Evolutionary conservation across 768 basidiomycete genomes (phyloP).

Genomic region (Epithele typhae): DNA sequence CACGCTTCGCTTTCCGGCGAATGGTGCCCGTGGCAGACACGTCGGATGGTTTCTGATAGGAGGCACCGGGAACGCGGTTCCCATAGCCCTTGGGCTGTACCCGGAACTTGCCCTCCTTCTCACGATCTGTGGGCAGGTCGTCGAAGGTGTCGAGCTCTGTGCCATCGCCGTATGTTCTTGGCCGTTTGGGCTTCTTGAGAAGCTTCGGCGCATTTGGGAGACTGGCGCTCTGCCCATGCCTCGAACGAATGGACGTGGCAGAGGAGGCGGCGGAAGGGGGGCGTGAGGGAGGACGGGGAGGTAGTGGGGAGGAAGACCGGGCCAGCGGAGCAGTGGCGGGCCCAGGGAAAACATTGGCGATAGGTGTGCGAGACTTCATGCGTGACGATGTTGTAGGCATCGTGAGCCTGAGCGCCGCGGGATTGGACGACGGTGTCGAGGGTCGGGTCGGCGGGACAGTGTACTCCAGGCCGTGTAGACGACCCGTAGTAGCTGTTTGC

Average conservation of each 20-base stretch:
- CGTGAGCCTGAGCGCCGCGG: constrained; percentile 74
- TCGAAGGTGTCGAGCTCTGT: constrained; percentile 88
- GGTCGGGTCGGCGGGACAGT: constrained; percentile 74
- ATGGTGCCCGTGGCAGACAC: constrained; percentile 51
- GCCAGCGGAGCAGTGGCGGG: constrained; percentile 30
- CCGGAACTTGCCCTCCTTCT: constrained; percentile 71
- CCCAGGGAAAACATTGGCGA: constrained; percentile 69
- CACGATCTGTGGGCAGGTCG: constrained; percentile 81
- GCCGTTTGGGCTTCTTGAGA: constrained; percentile 73
- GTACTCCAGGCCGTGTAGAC: constrained; percentile 55
- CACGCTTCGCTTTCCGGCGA: constrained; percentile 53
- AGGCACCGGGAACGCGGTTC: constrained; percentile 57
- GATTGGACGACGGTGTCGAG: constrained; percentile 74
- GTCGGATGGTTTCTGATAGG: constrained; percentile 36
- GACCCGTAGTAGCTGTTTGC: constrained; percentile 60
- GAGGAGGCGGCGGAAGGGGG: constrained; percentile 35
- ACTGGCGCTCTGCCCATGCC: constrained; percentile 31
- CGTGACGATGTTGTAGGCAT: constrained; percentile 79
- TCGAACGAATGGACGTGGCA: constrained; percentile 28
- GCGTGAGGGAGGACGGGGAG: constrained; percentile 54
- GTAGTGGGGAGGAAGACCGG: constrained; percentile 57
- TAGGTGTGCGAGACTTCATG: constrained; percentile 66
- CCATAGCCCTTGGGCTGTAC: constrained; percentile 69
- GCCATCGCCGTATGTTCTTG: constrained; percentile 76
- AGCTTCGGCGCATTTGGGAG: constrained; percentile 56